A percentile compares a stretch with the other conserved stretches of the same genome.
phyloP scores from a whole-genome alignment of 257 asterid genomes.

The Lavandula angustifolia region DNA sequence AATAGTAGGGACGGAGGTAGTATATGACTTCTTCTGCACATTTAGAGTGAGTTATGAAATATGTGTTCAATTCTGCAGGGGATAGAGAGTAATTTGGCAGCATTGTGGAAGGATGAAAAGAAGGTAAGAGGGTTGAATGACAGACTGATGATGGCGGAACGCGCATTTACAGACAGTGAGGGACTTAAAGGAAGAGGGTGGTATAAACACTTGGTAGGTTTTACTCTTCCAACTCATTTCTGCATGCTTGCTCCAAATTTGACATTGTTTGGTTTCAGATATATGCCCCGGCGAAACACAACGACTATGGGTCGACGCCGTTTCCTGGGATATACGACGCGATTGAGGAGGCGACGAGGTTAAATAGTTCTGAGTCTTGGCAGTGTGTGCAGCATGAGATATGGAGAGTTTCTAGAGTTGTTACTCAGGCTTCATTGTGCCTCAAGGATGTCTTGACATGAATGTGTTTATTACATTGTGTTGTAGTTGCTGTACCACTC shows the following conservation, averaged over 20 bases:
- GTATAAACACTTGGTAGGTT: slow-evolving; percentile 83
- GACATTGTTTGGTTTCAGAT: slow-evolving; percentile 47
- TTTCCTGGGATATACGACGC: slow-evolving; percentile 79
- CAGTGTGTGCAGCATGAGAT: slow-evolving; percentile 70
- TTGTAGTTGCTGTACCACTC: background rate
- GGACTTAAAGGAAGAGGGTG: slow-evolving; percentile 74
- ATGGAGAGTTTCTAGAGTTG: slow-evolving; percentile 85
- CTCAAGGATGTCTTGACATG: slow-evolving; percentile 60
- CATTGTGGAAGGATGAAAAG: slow-evolving; percentile 37
- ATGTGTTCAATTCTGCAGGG: slow-evolving; percentile 39
- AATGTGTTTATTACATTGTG: slow-evolving; percentile 13
- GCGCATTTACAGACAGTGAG: slow-evolving; percentile 72
- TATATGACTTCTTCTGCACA: background rate
- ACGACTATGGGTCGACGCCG: slow-evolving; percentile 67
- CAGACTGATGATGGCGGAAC: slow-evolving; percentile 80
- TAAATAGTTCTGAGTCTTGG: slow-evolving; percentile 54
- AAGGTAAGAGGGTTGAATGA: slow-evolving; percentile 70
- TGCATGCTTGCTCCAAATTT: slow-evolving; percentile 5
- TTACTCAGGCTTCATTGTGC: slow-evolving; percentile 74
- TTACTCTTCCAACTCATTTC: background rate
- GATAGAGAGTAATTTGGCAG: slow-evolving; percentile 42
- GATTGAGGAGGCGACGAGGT: slow-evolving; percentile 52
- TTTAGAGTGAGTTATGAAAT: slow-evolving; percentile 14
- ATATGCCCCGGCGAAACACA: slow-evolving; percentile 72
- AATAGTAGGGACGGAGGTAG: no score